Conservation (phyloP, 805 yeast species). For the Kodamaea hsintzibuensis region DNA sequence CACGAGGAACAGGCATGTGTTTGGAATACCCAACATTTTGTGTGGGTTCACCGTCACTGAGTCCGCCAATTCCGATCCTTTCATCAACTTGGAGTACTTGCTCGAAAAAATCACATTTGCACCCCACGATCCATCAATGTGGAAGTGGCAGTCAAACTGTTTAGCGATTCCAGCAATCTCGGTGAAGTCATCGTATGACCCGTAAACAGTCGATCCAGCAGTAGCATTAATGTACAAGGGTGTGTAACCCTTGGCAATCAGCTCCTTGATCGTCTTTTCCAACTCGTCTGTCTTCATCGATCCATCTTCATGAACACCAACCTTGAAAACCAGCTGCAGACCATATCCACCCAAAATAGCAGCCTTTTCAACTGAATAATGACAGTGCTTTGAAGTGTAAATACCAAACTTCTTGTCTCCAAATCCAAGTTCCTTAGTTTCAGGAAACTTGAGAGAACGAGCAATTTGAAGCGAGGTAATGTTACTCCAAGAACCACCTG, state of each 20-base stretch:
- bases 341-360: constrained; percentile 79
- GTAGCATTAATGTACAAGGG: constrained; percentile 81
- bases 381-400: constrained; percentile 70
- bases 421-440: constrained; percentile 66
- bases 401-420: constrained; percentile 57
- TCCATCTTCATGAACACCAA: constrained; percentile 58
- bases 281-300: constrained; percentile 53
- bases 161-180: constrained; percentile 56
- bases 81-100: constrained; percentile 48
- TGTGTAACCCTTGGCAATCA: constrained; percentile 55
- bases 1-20: constrained; percentile 70
- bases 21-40: constrained; percentile 86
- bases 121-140: constrained; percentile 91
- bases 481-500: constrained; percentile 89
- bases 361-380: constrained; percentile 79
- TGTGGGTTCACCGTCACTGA: constrained; percentile 84
- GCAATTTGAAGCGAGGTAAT: constrained; percentile 80
- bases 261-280: constrained; percentile 42
- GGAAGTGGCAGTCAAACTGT: constrained; percentile 67
- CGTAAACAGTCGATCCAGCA: constrained; percentile 88
- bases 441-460: constrained; percentile 63
- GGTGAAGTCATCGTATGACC: constrained; percentile 72
- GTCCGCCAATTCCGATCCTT: constrained; percentile 67
- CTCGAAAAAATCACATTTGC: constrained; percentile 75
- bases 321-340: constrained; percentile 58